These are phyloP conservation scores for Parietaria judaica DNA, from an alignment of 306 rosid genomes.

Conservation along the genomic window DNA sequence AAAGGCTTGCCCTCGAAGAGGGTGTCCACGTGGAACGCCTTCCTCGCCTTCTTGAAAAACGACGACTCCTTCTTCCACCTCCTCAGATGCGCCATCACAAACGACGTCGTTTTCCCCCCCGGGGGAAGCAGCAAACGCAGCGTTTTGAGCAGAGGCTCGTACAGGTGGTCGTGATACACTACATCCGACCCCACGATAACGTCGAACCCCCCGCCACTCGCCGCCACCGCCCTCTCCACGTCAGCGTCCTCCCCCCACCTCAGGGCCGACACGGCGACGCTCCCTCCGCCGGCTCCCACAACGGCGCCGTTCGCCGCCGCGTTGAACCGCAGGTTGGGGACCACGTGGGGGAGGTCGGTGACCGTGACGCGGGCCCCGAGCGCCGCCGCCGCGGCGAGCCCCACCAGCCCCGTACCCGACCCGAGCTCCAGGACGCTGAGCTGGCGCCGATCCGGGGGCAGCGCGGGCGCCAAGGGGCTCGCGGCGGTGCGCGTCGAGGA, in stretches of 20 bases:
- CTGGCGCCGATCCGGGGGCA: constrained; percentile 23
- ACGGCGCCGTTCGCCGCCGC: constrained; percentile 46
- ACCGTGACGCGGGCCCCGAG: constrained; percentile 57
- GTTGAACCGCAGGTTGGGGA: constrained; percentile 62
- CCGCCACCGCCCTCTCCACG: constrained; percentile 15
- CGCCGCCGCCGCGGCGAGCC: constrained; percentile 71
- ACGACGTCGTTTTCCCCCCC: constrained; percentile 25
- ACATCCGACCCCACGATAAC: constrained; percentile 74
- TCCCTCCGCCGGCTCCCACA: constrained; percentile 43
- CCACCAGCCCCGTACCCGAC: constrained; percentile 89
- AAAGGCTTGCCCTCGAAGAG: constrained; percentile 44
- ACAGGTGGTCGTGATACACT: constrained; percentile 79
- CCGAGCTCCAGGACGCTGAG: constrained; percentile 71
- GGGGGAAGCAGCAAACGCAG: constrained; percentile 27
- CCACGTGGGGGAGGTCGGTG: constrained; percentile 84
- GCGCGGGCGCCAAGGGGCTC: constrained; percentile 50
- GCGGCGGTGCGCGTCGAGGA: constrained; percentile 53
- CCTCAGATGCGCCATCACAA: constrained; percentile 79
- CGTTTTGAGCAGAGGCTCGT: constrained; percentile 69
- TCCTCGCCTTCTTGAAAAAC: constrained; percentile 78
- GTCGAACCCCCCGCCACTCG: constrained; percentile 53
- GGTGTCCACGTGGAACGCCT: constrained; percentile 49
- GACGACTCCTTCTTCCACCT: constrained; percentile 85
- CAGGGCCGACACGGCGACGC: constrained; percentile 40
- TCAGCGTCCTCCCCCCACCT: constrained; percentile 74